phyloP scores from a whole-genome alignment of 2,329 filamentous ascomycete genomes.

The Trichoderma brevicompactum region DNA sequence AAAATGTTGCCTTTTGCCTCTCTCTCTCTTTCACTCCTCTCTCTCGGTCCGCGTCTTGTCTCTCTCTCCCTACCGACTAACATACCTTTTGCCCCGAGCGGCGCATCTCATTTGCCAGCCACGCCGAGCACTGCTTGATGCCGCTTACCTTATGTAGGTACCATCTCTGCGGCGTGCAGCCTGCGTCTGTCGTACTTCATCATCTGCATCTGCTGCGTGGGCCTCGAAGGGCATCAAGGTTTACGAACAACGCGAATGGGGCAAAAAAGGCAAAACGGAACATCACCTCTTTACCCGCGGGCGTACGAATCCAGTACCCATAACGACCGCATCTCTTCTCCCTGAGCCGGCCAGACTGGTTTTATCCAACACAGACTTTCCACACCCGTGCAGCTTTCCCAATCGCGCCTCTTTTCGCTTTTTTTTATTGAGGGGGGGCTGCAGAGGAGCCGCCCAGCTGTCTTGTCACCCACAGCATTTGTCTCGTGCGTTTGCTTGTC shows the following conservation, averaged over 20 bases:
- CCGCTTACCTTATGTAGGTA: conserved; percentile 24
- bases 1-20: conserved; percentile 19
- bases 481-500: conserved; percentile 10
- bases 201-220: conserved; percentile 22
- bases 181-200: conserved; percentile 25
- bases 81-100: neutral
- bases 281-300: conserved; percentile 21
- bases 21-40: neutral
- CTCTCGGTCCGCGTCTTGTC: neutral
- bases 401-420: conserved; percentile 12
- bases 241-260: conserved; percentile 3
- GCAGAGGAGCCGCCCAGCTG: neutral
- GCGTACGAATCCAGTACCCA: conserved; percentile 18
- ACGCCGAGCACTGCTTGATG: neutral
- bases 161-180: conserved; percentile 23
- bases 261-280: conserved; percentile 26
- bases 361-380: conserved; percentile 15
- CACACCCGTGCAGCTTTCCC: conserved; percentile 19
- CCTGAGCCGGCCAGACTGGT: neutral
- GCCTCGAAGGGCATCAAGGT: conserved; percentile 16
- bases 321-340: conserved; percentile 3
- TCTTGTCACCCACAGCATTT: conserved; percentile 10
- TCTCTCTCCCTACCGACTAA: conserved; percentile 7
- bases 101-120: neutral
- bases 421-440: conserved; percentile 2